A percentile compares a stretch with the other conserved stretches of the same genome.
Evolutionary conservation across 371 early-diverging fungal genomes (phyloP).

Genomic region (Apophysomyces elegans): DNA sequence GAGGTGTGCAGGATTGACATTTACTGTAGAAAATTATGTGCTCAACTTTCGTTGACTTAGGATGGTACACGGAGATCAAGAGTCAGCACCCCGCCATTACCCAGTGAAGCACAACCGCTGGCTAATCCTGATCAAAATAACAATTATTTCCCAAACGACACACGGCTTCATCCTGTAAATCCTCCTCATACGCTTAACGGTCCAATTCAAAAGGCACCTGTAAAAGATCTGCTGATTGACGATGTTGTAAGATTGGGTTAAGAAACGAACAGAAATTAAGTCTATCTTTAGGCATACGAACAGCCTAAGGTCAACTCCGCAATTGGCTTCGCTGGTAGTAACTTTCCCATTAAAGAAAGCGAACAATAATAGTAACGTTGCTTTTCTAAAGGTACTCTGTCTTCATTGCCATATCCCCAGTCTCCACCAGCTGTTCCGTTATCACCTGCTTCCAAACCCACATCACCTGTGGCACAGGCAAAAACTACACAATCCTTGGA

Average conservation of each 20-base stretch:
- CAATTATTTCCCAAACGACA: neutral
- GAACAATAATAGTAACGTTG: neutral
- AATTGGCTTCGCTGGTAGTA: neutral
- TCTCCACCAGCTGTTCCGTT: slow-evolving; percentile 1
- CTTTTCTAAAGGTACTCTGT: neutral
- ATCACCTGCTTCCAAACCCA: slow-evolving; percentile 6
- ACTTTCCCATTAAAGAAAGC: neutral
- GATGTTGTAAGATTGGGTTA: neutral
- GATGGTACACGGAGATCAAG: slow-evolving; percentile 21
- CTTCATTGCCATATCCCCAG: slow-evolving; percentile 19
- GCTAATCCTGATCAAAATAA: neutral
- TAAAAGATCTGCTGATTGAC: slow-evolving; percentile 1
- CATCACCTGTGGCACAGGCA: neutral
- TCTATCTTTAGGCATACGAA: neutral
- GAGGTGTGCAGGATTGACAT: slow-evolving; percentile 18
- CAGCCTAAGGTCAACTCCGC: neutral
- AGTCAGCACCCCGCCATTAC: slow-evolving; percentile 20
- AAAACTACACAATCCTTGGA: slow-evolving; percentile 2
- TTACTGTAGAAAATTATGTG: neutral
- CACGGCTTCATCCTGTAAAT: slow-evolving; percentile 15
- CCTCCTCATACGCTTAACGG: slow-evolving; percentile 1
- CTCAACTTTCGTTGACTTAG: neutral
- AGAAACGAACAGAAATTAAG: slow-evolving; percentile 5
- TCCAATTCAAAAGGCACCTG: slow-evolving; percentile 4
- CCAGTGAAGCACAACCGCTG: slow-evolving; percentile 6